phyloP scores from a whole-genome alignment of 1,139 yeast species.

The Candida glucosophila region DNA sequence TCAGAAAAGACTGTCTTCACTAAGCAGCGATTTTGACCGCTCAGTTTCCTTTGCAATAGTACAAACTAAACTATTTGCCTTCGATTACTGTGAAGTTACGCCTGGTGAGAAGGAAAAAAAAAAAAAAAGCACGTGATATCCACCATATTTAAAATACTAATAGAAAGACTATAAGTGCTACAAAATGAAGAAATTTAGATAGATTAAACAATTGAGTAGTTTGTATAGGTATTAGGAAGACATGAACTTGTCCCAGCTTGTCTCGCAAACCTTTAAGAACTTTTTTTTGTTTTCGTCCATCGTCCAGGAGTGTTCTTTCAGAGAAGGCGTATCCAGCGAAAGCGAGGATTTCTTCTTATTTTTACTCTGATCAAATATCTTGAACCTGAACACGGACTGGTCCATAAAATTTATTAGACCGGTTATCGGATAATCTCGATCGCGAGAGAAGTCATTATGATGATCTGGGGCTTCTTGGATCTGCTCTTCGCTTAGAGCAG shows the following conservation, averaged over 20 bases:
- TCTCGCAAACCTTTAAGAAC: constrained; percentile 44
- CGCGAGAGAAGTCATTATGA: constrained; percentile 1
- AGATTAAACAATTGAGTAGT: too few relatives aligned
- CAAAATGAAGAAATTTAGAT: too few relatives aligned
- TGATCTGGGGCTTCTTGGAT: not conserved
- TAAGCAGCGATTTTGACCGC: too few relatives aligned
- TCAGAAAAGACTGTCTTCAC: too few relatives aligned
- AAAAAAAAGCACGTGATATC: too few relatives aligned
- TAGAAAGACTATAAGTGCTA: too few relatives aligned
- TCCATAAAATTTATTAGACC: constrained; percentile 39
- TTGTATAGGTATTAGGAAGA: too few relatives aligned
- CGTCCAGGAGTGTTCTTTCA: constrained; percentile 4
- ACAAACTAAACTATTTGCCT: too few relatives aligned
- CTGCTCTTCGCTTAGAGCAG: constrained; percentile 12
- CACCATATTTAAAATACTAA: too few relatives aligned
- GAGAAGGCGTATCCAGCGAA: constrained; percentile 1
- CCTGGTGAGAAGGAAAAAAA: too few relatives aligned
- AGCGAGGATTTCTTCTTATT: constrained; percentile 6
- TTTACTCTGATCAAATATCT: constrained; percentile 15
- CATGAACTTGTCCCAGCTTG: constrained; percentile 45
- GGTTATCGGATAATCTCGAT: constrained; percentile 13
- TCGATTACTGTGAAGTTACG: too few relatives aligned
- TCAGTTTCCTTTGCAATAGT: too few relatives aligned
- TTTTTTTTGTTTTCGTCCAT: constrained; percentile 30
- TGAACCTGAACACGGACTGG: constrained; percentile 33